phyloP scores from a whole-genome alignment of 2,329 filamentous ascomycete genomes.

The Pseudogymnoascus sp. region DNA sequence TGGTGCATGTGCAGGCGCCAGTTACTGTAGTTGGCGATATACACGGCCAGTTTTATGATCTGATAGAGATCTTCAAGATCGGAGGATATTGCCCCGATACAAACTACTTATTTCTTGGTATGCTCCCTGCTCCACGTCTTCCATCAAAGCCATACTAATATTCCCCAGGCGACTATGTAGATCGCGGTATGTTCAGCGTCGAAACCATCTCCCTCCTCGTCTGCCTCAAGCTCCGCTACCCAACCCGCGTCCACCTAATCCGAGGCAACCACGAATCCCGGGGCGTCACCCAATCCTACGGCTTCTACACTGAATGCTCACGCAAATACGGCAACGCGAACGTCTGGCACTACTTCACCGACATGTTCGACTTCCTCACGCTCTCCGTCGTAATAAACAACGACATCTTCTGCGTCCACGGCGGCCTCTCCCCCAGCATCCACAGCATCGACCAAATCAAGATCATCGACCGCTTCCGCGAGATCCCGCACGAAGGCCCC shows the following conservation, averaged over 20 bases:
- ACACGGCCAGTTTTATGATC: constrained; percentile 96
- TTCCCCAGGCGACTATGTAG: constrained; percentile 81
- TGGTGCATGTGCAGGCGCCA: constrained; percentile 90
- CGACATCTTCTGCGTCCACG: constrained; percentile 98
- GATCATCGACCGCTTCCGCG: constrained; percentile 96
- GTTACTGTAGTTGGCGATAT: constrained; percentile 98
- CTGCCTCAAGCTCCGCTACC: constrained; percentile 94
- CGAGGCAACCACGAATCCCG: constrained; percentile 97
- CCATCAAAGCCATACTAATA: constrained; percentile 10
- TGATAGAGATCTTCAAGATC: constrained; percentile 99
- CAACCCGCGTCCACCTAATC: constrained; percentile 89
- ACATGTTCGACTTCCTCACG: constrained; percentile 99
- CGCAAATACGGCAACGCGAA: constrained; percentile 98
- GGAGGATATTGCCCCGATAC: constrained; percentile 96
- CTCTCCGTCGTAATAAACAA: constrained; percentile 97
- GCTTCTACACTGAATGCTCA: constrained; percentile 97
- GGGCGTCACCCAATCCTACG: constrained; percentile 96
- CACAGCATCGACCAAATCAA: constrained; percentile 99
- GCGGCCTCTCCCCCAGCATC: constrained; percentile 82
- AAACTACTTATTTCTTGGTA: constrained; percentile 95
- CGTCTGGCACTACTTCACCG: constrained; percentile 99
- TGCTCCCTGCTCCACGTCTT: neutral
- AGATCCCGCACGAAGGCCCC: constrained; percentile 96
- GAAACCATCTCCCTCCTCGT: constrained; percentile 97
- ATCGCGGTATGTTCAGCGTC: constrained; percentile 96